Conservation (phyloP, 306 rosid species). For the Rosa chinensis region DNA sequence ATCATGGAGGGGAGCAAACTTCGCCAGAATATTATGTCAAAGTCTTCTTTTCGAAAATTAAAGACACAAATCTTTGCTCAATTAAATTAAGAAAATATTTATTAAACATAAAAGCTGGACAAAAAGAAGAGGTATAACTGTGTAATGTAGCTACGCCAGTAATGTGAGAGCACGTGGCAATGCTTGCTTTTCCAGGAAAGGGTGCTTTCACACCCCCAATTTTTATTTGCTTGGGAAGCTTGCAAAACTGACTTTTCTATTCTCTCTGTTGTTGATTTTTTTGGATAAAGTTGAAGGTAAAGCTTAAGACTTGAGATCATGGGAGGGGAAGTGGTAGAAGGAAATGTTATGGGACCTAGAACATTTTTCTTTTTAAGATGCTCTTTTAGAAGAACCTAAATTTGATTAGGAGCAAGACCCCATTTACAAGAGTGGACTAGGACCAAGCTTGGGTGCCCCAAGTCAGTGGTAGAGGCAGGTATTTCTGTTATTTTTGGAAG, state of each 20-base stretch:
- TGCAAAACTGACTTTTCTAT: neutral
- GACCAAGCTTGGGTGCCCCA: neutral
- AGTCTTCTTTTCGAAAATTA: constrained; percentile 27
- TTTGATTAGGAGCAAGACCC: neutral
- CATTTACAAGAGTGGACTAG: neutral
- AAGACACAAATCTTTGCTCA: neutral
- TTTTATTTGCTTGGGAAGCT: constrained; percentile 12
- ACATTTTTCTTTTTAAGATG: neutral
- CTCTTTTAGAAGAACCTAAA: neutral
- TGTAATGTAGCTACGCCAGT: neutral
- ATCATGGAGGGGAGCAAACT: constrained; percentile 86
- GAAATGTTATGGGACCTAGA: constrained; percentile 11
- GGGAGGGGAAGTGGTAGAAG: neutral
- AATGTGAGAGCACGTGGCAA: constrained; percentile 24
- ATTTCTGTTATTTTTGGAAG: constrained; percentile 25
- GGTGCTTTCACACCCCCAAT: neutral
- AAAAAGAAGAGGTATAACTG: neutral
- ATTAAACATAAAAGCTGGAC: neutral
- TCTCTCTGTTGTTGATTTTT: neutral
- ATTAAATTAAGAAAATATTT: neutral
- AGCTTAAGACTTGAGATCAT: neutral
- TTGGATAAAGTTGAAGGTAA: neutral
- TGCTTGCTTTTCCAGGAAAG: constrained; percentile 7
- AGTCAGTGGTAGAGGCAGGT: constrained; percentile 5
- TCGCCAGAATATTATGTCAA: constrained; percentile 54